Evolutionary conservation across 257 asterid species (phyloP).

Genomic region (Salvia splendens): DNA sequence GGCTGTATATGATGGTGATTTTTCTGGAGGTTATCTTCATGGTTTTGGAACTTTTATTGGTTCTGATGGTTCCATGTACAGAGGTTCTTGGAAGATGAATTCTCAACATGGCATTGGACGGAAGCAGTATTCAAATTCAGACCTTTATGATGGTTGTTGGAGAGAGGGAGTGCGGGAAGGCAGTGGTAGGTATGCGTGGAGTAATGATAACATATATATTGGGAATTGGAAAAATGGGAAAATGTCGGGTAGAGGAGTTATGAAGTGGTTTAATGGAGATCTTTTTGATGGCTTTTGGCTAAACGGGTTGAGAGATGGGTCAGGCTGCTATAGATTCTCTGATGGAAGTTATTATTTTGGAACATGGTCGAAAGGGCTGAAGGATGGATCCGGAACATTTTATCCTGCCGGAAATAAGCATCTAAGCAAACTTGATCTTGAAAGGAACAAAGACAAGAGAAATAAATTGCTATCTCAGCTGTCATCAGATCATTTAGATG

Average conservation of each 20-base stretch:
- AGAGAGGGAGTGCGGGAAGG: slow-evolving; percentile 91
- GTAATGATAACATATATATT: slow-evolving; percentile 61
- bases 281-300: slow-evolving; percentile 89
- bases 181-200: slow-evolving; percentile 89
- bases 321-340: slow-evolving; percentile 70
- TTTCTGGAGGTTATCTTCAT: slow-evolving; percentile 79
- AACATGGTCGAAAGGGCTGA: slow-evolving; percentile 85
- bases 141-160: slow-evolving; percentile 93
- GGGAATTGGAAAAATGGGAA: slow-evolving; percentile 87
- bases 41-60: slow-evolving; percentile 76
- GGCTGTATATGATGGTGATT: slow-evolving; percentile 82
- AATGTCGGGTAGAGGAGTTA: slow-evolving; percentile 86
- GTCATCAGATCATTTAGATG: slow-evolving; percentile 47
- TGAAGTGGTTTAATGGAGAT: slow-evolving; percentile 87
- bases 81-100: slow-evolving; percentile 90
- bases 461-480: slow-evolving; percentile 44
- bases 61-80: slow-evolving; percentile 76
- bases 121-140: slow-evolving; percentile 75
- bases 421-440: slow-evolving; percentile 44
- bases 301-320: slow-evolving; percentile 76
- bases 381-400: slow-evolving; percentile 88
- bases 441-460: slow-evolving; percentile 45
- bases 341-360: slow-evolving; percentile 95
- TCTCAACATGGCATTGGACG: slow-evolving; percentile 83
- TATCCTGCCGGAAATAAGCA: slow-evolving; percentile 70